Conservation (phyloP, 1,284 basidiomycete species). For the Papiliotrema laurentii region DNA sequence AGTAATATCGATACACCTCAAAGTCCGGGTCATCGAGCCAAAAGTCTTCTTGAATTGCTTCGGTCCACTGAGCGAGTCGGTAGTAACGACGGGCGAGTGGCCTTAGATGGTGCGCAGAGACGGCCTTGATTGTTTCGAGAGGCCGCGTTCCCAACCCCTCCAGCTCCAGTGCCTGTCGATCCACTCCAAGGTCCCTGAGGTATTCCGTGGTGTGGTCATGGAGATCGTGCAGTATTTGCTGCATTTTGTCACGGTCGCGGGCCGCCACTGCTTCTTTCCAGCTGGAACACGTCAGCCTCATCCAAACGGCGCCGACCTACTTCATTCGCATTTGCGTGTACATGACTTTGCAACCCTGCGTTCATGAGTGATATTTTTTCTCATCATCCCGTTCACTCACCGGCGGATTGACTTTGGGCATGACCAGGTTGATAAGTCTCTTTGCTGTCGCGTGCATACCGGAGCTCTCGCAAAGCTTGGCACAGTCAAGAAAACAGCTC, state of each 20-base stretch:
- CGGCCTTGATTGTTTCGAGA: conserved; percentile 2
- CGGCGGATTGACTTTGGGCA: conserved; percentile 15
- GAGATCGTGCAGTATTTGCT: conserved; percentile 14
- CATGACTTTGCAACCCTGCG: conserved; percentile 35
- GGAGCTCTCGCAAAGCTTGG: conserved; percentile 35
- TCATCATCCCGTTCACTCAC: conserved; percentile 15
- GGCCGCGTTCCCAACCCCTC: conserved; percentile 25
- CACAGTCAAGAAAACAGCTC: conserved; percentile 35
- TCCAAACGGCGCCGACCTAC: conserved; percentile 13
- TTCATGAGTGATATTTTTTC: background rate
- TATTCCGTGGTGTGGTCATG: conserved; percentile 18
- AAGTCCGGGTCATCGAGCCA: conserved; percentile 31
- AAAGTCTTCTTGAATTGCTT: conserved; percentile 20
- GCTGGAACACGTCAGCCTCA: background rate
- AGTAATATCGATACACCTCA: conserved; percentile 31
- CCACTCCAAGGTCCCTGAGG: conserved; percentile 16
- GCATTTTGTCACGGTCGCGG: conserved; percentile 8
- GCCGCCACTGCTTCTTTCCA: conserved; percentile 8
- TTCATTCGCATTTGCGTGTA: conserved; percentile 36
- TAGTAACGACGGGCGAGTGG: conserved; percentile 27
- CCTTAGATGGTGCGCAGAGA: conserved; percentile 3
- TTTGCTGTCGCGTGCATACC: conserved; percentile 31
- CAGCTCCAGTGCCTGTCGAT: conserved; percentile 12
- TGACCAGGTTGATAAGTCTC: conserved; percentile 23
- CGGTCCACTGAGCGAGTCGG: conserved; percentile 37